Base-by-base conservation (phyloP, 176 grass and related monocot species). In the Cenchrus purpureus region DNA sequence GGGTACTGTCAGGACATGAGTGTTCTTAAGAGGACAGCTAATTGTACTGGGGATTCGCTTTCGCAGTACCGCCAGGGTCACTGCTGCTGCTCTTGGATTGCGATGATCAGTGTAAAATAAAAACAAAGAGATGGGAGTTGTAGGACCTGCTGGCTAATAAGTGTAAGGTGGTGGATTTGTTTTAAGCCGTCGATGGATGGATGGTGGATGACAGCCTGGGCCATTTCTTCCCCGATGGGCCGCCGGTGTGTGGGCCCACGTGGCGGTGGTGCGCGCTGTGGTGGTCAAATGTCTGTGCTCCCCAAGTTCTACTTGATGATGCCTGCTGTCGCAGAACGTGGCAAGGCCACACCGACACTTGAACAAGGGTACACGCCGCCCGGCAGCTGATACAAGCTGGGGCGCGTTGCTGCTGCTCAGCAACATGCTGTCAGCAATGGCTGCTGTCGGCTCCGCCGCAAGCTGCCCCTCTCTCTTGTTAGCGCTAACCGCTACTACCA, bases 11-110 rank as follows among this genome's bases (percentile, higher is more conserved):
- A 32, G 60, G 14, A 9, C 32, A 46, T n/a, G 20, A 58, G 32
- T 46, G 49, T 16, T 57, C 50, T 46, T 74, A 80, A 61, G 56
- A 65, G 22, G 50, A 49, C 85, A 87, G 70, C 70, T 59, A 76
- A 50, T 73, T 32, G 73, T 71, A 71, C 63, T 14, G 20, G 22
- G 19, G 54, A 53, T 82, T 81, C 58, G 17, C 19, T 42, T 67
- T 32, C 20, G 2, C 10, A 10, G 78, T 54, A 81, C 28, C 8
- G 29, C 37, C 37, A 40, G 37, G 20, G 2, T 12, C 28, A 74
- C 0, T 32, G 50, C 12, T 31, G 32, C 63, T 32, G 32, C 64
- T 34, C 14, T 49, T 61, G 42, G 43, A 61, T 25, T 34, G 44
- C 61, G 48, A 59, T 76, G 3, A 25, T 60, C 6, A 28, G 14